phyloP scores from a whole-genome alignment of 306 rosid species.

The Prunus mira region DNA sequence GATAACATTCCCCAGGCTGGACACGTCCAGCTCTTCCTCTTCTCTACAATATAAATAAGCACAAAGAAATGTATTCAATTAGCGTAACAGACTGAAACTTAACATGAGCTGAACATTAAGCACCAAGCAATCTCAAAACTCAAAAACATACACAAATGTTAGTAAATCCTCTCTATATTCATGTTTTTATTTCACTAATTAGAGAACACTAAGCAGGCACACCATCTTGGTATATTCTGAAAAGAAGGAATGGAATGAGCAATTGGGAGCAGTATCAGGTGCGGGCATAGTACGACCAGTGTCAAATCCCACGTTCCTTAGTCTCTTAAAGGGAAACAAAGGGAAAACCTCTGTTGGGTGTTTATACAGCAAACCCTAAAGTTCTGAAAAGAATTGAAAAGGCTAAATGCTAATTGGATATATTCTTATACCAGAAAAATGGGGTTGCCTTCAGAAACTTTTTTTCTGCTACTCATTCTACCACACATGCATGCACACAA shows the following conservation, averaged over 20 bases:
- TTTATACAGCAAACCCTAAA: not conserved
- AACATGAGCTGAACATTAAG: constrained; percentile 3
- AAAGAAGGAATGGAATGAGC: not conserved
- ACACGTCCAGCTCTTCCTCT: constrained; percentile 99
- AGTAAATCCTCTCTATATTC: too few species aligned
- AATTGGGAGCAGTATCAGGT: too few species aligned
- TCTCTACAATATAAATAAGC: constrained; percentile 52
- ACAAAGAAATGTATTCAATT: constrained; percentile 12
- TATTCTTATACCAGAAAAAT: not conserved
- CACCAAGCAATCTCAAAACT: not conserved
- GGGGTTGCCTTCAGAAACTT: not conserved
- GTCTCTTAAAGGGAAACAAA: not conserved
- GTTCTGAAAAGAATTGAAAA: not conserved
- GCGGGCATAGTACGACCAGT: too few species aligned
- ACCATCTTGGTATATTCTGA: too few species aligned
- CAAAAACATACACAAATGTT: too few species aligned
- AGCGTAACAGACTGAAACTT: constrained; percentile 10
- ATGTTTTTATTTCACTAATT: too few species aligned
- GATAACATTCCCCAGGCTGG: constrained; percentile 92
- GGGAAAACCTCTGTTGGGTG: not conserved
- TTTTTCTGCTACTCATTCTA: not conserved
- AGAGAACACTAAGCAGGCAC: too few species aligned
- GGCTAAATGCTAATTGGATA: not conserved
- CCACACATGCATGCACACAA: not conserved
- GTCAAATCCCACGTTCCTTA: not conserved